phyloP scores from a whole-genome alignment of 257 asterid species.

The Perilla frutescens region DNA sequence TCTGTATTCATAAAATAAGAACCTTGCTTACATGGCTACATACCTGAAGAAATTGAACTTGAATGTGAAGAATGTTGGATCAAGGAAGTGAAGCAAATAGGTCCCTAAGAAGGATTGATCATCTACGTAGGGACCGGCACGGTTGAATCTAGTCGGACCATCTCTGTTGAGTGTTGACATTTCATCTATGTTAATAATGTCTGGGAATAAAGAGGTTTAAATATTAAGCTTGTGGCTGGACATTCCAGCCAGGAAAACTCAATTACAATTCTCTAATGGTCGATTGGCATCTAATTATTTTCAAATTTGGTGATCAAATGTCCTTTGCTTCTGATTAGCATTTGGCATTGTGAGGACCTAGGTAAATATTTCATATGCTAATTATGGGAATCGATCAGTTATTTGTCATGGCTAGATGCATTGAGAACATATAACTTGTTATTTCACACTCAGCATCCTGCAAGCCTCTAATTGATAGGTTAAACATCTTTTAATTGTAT shows the following conservation, averaged over 20 bases:
- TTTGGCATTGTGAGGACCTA: conserved; percentile 16
- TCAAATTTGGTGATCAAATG: background rate
- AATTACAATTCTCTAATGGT: background rate
- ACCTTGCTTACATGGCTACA: background rate
- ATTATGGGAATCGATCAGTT: conserved; percentile 10
- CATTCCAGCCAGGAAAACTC: conserved; percentile 6
- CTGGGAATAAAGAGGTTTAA: background rate
- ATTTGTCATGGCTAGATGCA: background rate
- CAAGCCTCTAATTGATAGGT: background rate
- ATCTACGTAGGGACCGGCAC: too few relatives aligned
- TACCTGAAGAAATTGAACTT: too few relatives aligned
- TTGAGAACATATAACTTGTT: background rate
- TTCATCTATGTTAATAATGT: conserved; percentile 3
- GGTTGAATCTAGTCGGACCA: too few relatives aligned
- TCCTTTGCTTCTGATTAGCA: conserved; percentile 9
- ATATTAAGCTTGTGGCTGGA: conserved; percentile 1
- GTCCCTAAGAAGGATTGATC: too few relatives aligned
- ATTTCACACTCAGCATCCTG: conserved; percentile 1
- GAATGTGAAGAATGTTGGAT: too few relatives aligned
- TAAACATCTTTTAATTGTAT: background rate
- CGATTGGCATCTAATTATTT: conserved; percentile 3
- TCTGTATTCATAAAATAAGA: conserved; percentile 3
- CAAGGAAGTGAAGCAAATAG: too few relatives aligned
- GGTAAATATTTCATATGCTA: too few relatives aligned
- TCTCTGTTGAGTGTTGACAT: background rate